These are phyloP conservation scores for Debaryomyces coudertii DNA, from an alignment of 1,139 yeast genomes.

Conservation along the genomic window DNA sequence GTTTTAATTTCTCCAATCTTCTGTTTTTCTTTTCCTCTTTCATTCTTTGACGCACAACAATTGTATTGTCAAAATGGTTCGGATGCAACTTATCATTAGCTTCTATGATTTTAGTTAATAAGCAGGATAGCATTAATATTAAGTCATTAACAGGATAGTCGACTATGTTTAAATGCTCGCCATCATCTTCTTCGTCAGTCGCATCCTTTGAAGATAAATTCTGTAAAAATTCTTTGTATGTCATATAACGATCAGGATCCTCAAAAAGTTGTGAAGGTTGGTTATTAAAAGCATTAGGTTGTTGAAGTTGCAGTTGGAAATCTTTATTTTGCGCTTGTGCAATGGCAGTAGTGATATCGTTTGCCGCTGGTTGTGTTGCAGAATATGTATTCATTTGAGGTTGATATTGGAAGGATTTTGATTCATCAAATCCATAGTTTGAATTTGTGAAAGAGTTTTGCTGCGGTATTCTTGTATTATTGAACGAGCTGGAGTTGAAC, in stretches of 20 bases:
- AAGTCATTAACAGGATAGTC: conserved; percentile 83
- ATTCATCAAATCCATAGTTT: conserved; percentile 2
- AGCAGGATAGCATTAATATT: conserved; percentile 79
- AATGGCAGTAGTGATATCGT: neutral
- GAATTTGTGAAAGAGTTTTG: conserved; percentile 4
- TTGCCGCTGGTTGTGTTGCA: neutral
- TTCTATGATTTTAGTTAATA: conserved; percentile 82
- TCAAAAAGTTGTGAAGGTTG: conserved; percentile 4
- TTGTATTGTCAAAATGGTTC: conserved; percentile 60
- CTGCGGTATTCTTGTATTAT: conserved; percentile 2
- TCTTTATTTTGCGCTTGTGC: neutral
- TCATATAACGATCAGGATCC: conserved; percentile 51
- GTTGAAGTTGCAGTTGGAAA: neutral
- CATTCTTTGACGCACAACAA: conserved; percentile 48
- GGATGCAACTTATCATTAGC: conserved; percentile 89
- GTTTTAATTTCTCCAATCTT: conserved; percentile 24
- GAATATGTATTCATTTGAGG: conserved; percentile 1
- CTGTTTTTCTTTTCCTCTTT: conserved; percentile 40
- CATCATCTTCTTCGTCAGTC: conserved; percentile 24
- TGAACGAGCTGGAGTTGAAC: conserved; percentile 9
- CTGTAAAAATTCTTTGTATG: conserved; percentile 45
- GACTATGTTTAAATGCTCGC: conserved; percentile 75
- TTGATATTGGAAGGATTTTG: conserved; percentile 4
- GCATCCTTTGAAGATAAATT: conserved; percentile 32
- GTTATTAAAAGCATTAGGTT: neutral